phyloP scores from a whole-genome alignment of 768 basidiomycete genomes.

The Lentinula boryana region DNA sequence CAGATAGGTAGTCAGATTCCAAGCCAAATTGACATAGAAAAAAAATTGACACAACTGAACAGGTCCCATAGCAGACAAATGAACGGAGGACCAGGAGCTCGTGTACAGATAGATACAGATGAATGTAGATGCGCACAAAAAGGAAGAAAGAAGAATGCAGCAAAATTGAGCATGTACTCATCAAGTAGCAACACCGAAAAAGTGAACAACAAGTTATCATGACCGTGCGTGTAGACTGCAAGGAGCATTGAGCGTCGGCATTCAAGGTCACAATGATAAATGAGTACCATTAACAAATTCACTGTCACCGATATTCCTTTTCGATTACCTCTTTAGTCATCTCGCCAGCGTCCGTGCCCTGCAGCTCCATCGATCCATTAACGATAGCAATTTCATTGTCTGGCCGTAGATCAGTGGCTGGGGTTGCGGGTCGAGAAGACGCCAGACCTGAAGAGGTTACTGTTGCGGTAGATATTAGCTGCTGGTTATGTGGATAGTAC shows the following conservation, averaged over 20 bases:
- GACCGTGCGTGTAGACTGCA: background rate
- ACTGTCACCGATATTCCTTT: slow-evolving; percentile 35
- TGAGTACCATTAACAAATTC: background rate
- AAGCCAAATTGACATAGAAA: too few species aligned
- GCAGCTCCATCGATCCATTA: slow-evolving; percentile 35
- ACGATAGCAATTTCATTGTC: slow-evolving; percentile 36
- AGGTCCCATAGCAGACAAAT: too few species aligned
- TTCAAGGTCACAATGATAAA: background rate
- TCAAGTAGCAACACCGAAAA: background rate
- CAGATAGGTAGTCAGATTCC: too few species aligned
- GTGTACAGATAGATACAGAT: background rate
- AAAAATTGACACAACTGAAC: too few species aligned
- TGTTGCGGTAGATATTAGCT: slow-evolving; percentile 65
- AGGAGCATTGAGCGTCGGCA: background rate
- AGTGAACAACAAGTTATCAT: background rate
- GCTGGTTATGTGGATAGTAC: slow-evolving; percentile 84
- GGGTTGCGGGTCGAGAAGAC: slow-evolving; percentile 72
- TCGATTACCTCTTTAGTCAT: slow-evolving; percentile 39
- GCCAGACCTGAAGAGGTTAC: slow-evolving; percentile 66
- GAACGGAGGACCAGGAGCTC: background rate
- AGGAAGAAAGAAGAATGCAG: background rate
- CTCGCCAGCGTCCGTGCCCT: slow-evolving; percentile 29
- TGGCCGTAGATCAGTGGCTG: slow-evolving; percentile 43
- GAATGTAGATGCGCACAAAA: background rate
- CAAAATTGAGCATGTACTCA: background rate